Evolutionary conservation across 805 yeast genomes (phyloP), one percentile per base, ranked within the genome.

Genomic region (Torulaspora indica): DNA sequence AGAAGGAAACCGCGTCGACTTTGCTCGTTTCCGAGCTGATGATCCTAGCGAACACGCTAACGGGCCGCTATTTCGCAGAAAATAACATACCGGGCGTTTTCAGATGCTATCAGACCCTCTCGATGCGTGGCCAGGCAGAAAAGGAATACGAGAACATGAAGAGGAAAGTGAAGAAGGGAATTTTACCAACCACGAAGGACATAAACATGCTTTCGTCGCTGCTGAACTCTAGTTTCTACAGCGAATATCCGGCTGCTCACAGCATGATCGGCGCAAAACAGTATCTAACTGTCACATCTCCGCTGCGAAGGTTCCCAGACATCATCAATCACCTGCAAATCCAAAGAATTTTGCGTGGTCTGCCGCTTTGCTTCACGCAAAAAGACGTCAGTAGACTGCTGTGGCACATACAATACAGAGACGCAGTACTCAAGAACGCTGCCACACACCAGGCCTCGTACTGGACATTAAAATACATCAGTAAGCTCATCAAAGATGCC

Each of bases 221-320:
- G 27, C 59, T 81, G 54, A 73, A 76, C 2, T 68, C 78, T 14
- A 82, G 91, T 3, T 69, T 68, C 29, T 71, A 76, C 35, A 67
- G 78, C 2, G 61, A 75, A 0, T 38, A 45, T 1, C 76, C 85
- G 0, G 49, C 54, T 0, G 57, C 55, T 0, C 96, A 89, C 64
- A 68, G 71, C 17, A 77, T 84, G 51, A 64, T 88, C 22, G 95
- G 90, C 3, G 64, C 85, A 7, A 61, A 65, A 0, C 60, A 67
- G 5, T 88, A 90, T 56, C 72, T 83, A 4, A 84, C 87, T 14
- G 82, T 85, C 7, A 90, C 98, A 0, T 89, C 97, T 0, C 98
- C 98, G 2, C 69, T 93, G 51, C 73, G 98, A 60, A 71, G 98
- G 51, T 84, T 77, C 52, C 81, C 84, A 5, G 98, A 91, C 61